Base-by-base conservation (phyloP, 73 alveolate genomes). In the Symbiodinium pilosum region DNA sequence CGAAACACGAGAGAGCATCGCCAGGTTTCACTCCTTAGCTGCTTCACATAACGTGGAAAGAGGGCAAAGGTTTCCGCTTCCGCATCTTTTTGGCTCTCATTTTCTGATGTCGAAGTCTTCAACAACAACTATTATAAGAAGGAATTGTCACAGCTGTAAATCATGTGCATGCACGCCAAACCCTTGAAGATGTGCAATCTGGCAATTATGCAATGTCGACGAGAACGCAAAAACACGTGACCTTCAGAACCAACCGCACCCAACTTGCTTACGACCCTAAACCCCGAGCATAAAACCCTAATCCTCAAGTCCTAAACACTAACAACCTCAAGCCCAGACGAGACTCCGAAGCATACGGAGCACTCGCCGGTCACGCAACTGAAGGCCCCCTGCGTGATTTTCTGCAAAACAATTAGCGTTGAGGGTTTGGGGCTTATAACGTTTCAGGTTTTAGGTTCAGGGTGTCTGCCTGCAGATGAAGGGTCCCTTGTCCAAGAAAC, bases 21-120 rank as follows among this genome's bases (percentile, higher is more conserved):
- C 77, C 77, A 64, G 77, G 77, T 64, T 64, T 64, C 77, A 64
- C 77, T 64, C 77, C 77, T 64, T 64, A 64, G 77, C 36, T 64
- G 38, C 38, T 64, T 64, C 40, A 16, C 77, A 64, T 21, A 2
- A 18, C 77, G 28, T 21, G 77, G 39, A 26, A 18, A 64, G n/a
- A n/a, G n/a, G n/a, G n/a, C n/a, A n/a, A n/a, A n/a, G n/a, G n/a
- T n/a, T n/a, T n/a, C n/a, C n/a, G n/a, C n/a, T n/a, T n/a, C n/a
- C n/a, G n/a, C n/a, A n/a, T n/a, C n/a, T n/a, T n/a, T n/a, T n/a
- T n/a, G n/a, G n/a, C n/a, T n/a, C n/a, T n/a, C n/a, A n/a, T n/a
- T n/a, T n/a, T n/a, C n/a, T n/a, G n/a, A n/a, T n/a, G 20, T 64
- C 11, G 38, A 6, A 32, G 28, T 64, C 38, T 64, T 64, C 77